These are phyloP conservation scores for Thermochaetoides dissita DNA, from an alignment of 2,329 filamentous ascomycete genomes.

Conservation along the genomic window DNA sequence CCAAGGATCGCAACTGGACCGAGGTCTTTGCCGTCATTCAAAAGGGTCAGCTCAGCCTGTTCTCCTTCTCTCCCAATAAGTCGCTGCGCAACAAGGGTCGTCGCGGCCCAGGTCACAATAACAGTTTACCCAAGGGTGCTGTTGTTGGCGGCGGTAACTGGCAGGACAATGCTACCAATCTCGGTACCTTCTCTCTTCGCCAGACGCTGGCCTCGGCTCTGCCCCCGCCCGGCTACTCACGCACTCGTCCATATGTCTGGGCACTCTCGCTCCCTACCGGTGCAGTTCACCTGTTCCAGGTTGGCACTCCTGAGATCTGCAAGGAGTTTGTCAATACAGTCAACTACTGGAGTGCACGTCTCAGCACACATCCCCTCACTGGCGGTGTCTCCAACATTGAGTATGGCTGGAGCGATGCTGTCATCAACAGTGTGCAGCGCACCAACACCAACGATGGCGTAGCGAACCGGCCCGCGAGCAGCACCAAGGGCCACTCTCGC, in stretches of 20 bases:
- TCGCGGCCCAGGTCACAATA: conserved; percentile 22
- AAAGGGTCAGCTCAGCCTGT: conserved; percentile 84
- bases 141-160: conserved; percentile 92
- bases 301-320: conserved; percentile 86
- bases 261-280: conserved; percentile 82
- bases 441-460: conserved; percentile 31
- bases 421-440: conserved; percentile 51
- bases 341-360: conserved; percentile 93
- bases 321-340: conserved; percentile 87
- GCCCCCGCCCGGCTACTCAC: conserved; percentile 84
- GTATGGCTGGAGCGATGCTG: conserved; percentile 84
- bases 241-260: conserved; percentile 82
- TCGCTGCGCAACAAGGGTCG: conserved; percentile 55
- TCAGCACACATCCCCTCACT: conserved; percentile 84
- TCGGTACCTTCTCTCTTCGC: conserved; percentile 75
- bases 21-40: conserved; percentile 95
- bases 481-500: conserved; percentile 28
- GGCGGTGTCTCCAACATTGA: conserved; percentile 95
- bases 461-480: conserved; percentile 14
- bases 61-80: conserved; percentile 80
- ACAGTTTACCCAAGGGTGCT: conserved; percentile 32
- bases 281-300: conserved; percentile 95
- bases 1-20: conserved; percentile 86
- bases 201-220: conserved; percentile 86
- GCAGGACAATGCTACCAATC: conserved; percentile 87